These are phyloP conservation scores for Chlamydomonas sp. DNA, from an alignment of 139 green algal genomes.

Conservation along the genomic window DNA sequence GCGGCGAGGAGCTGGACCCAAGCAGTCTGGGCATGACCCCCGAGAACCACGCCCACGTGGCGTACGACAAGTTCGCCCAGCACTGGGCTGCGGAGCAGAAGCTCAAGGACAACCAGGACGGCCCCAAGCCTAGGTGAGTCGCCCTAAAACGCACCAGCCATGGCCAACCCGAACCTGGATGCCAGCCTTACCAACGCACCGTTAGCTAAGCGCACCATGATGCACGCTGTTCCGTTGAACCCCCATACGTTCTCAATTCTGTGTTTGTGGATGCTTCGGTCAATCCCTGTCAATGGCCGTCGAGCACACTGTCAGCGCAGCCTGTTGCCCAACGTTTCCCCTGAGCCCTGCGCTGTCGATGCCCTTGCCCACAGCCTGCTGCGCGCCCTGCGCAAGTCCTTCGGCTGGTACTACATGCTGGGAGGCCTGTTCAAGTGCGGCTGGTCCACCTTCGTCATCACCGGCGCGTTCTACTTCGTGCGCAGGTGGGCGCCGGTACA, in stretches of 20 bases:
- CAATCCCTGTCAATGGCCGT: no score
- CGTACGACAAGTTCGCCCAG: neutral
- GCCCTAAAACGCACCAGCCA: constrained; percentile 8
- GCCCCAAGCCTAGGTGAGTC: neutral
- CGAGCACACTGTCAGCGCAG: no score
- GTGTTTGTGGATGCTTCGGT: no score
- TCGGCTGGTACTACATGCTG: constrained; percentile 1
- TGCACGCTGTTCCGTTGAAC: no score
- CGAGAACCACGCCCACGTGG: neutral
- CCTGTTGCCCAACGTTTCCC: no score
- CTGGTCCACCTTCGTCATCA: constrained; percentile 42
- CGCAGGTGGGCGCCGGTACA: constrained; percentile 13
- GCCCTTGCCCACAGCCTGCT: no score
- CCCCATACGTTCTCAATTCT: no score
- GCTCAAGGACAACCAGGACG: neutral
- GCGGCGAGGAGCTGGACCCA: constrained; percentile 12
- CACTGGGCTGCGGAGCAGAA: constrained; percentile 16
- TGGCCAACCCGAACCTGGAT: no score
- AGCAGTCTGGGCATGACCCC: constrained; percentile 10
- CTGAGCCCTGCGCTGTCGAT: no score
- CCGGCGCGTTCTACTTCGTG: constrained; percentile 57
- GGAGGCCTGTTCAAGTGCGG: constrained; percentile 46
- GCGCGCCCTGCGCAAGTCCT: constrained; percentile 2
- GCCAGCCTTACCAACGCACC: no score
- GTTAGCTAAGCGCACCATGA: no score